phyloP scores from a whole-genome alignment of 164 flowering plant genomes.

The Saururus chinensis region DNA sequence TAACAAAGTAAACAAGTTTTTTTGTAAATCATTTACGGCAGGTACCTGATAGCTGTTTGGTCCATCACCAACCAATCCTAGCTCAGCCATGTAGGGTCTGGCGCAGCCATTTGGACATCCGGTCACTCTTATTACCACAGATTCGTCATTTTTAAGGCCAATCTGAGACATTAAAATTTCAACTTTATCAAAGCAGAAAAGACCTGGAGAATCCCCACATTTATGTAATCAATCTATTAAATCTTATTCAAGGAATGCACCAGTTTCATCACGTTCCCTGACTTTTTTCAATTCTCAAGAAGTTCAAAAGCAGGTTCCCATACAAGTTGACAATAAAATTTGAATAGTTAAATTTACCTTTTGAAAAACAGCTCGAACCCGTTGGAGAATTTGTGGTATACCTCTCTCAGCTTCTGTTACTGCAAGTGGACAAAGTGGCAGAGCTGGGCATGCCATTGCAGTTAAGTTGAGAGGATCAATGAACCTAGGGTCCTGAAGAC shows the following conservation, averaged over 20 bases:
- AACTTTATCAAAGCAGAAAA: neutral
- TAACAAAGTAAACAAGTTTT: neutral
- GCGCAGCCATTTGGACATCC: conserved; percentile 99
- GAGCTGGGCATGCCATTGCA: conserved; percentile 98
- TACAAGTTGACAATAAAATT: neutral
- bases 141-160: conserved; percentile 75
- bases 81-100: conserved; percentile 98
- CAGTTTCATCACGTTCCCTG: neutral
- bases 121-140: conserved; percentile 81
- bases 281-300: neutral
- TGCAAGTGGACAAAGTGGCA: conserved; percentile 94
- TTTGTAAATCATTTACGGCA: neutral
- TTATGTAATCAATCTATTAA: neutral
- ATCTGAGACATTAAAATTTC: conserved; percentile 38
- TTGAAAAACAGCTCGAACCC: conserved; percentile 82
- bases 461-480: conserved; percentile 91
- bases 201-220: neutral
- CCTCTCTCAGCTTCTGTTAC: conserved; percentile 98
- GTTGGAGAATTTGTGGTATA: conserved; percentile 79
- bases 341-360: conserved; percentile 36
- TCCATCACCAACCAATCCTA: conserved; percentile 98
- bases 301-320: neutral
- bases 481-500: conserved; percentile 54
- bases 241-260: neutral
- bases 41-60: conserved; percentile 96